Evolutionary conservation across 2,329 filamentous ascomycete species (phyloP).

Genomic region (Coleophoma crateriformis): DNA sequence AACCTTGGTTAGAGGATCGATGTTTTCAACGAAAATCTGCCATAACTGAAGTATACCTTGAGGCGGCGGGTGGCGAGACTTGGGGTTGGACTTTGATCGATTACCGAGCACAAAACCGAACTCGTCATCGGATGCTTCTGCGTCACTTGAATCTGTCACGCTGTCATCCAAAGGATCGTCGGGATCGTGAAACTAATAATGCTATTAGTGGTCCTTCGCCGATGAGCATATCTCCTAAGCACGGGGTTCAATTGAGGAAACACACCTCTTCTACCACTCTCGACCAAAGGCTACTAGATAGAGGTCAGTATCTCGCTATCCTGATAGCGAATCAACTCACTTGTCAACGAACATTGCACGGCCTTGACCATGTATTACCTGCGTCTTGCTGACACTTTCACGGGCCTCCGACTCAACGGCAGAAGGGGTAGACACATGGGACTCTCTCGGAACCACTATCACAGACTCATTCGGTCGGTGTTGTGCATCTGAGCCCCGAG

Average conservation of each 20-base stretch:
- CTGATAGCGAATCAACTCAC: constrained; percentile 3
- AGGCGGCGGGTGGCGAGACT: constrained; percentile 27
- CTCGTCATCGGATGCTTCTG: constrained; percentile 18
- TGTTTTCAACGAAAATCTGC: constrained; percentile 63
- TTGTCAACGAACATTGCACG: constrained; percentile 11
- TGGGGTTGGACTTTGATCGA: constrained; percentile 2
- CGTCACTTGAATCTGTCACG: constrained; percentile 14
- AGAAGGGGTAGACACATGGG: neutral
- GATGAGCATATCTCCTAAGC: neutral
- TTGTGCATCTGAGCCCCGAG: constrained; percentile 1
- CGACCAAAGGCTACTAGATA: constrained; percentile 10
- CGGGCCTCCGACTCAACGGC: neutral
- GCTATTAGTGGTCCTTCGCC: constrained; percentile 3
- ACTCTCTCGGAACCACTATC: neutral
- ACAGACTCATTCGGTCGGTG: neutral
- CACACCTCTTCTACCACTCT: constrained; percentile 16
- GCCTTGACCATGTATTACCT: constrained; percentile 9
- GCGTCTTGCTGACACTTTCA: constrained; percentile 9
- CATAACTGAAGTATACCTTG: constrained; percentile 57
- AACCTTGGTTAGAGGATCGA: constrained; percentile 63
- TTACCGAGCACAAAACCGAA: constrained; percentile 19
- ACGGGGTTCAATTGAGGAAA: neutral
- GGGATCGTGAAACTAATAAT: constrained; percentile 19
- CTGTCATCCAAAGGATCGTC: constrained; percentile 14
- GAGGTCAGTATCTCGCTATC: neutral